These are phyloP conservation scores for Pseudogymnoascus sp. DNA, from an alignment of 2,329 filamentous ascomycete genomes.

Conservation along the genomic window DNA sequence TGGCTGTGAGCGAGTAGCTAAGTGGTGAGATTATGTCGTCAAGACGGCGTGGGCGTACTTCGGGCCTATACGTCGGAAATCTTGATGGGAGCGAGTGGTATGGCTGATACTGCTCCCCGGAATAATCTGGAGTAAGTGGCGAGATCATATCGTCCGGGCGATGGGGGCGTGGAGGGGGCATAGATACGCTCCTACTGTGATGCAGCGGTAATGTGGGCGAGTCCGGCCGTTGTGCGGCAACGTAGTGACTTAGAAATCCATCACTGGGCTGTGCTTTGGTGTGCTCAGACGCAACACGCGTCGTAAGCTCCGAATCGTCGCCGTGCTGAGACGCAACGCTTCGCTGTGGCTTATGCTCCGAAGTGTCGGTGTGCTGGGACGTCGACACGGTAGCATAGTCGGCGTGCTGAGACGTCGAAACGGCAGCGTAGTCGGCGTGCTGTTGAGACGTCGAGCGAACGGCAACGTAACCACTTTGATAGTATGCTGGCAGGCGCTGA, in stretches of 20 bases:
- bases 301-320: no score
- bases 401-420: no score
- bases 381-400: no score
- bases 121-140: background rate
- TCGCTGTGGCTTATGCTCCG: no score
- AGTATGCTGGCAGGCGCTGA: background rate
- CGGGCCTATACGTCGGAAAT: no score
- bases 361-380: no score
- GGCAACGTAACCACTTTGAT: background rate
- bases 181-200: constrained; percentile 1
- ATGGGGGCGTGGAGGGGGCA: background rate
- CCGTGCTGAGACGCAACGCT: no score
- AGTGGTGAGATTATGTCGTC: background rate
- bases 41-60: background rate
- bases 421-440: background rate
- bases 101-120: no score
- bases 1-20: background rate
- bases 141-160: background rate
- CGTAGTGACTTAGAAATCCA: no score
- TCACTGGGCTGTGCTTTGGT: no score
- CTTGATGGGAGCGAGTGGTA: no score
- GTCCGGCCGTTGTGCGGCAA: background rate
- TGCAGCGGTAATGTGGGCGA: background rate
- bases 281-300: no score
- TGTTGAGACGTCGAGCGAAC: background rate